These are phyloP conservation scores for Wickerhamomyces sp. DNA, from an alignment of 1,139 yeast species.

Conservation along the genomic window DNA sequence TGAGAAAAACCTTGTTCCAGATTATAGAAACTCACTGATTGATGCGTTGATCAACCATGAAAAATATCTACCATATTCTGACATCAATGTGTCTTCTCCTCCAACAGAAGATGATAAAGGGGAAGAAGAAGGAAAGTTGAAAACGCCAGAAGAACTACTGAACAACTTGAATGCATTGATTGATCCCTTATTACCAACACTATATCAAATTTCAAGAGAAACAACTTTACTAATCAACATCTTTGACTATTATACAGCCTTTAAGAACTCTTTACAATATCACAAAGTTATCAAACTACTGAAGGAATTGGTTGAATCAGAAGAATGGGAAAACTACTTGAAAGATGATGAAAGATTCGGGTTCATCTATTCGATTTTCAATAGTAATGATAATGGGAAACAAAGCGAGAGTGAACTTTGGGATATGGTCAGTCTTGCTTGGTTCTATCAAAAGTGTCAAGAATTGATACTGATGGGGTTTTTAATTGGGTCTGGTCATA, in stretches of 20 bases:
- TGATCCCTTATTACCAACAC: slow-evolving; percentile 50
- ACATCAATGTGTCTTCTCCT: too few species aligned
- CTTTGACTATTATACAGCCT: slow-evolving; percentile 72
- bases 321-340: slow-evolving; percentile 18
- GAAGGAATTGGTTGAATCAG: slow-evolving; percentile 21
- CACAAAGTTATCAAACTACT: slow-evolving; percentile 34
- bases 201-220: slow-evolving; percentile 73
- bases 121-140: slow-evolving; percentile 6
- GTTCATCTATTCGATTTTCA: slow-evolving; percentile 21
- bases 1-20: slow-evolving; percentile 19
- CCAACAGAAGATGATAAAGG: not conserved
- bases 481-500: slow-evolving; percentile 32
- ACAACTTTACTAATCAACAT: slow-evolving; percentile 72
- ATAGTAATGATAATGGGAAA: slow-evolving; percentile 25
- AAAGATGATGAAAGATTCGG: slow-evolving; percentile 18
- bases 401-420: slow-evolving; percentile 26
- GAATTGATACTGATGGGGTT: slow-evolving; percentile 53
- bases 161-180: slow-evolving; percentile 23
- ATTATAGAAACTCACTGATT: slow-evolving; percentile 16
- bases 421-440: slow-evolving; percentile 46
- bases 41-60: slow-evolving; percentile 22
- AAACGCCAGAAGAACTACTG: slow-evolving; percentile 6
- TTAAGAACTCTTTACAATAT: slow-evolving; percentile 49
- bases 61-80: slow-evolving; percentile 11
- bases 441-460: slow-evolving; percentile 54